phyloP scores from a whole-genome alignment of 2,329 filamentous ascomycete genomes.

The Beauveria scarabaeidicola region DNA sequence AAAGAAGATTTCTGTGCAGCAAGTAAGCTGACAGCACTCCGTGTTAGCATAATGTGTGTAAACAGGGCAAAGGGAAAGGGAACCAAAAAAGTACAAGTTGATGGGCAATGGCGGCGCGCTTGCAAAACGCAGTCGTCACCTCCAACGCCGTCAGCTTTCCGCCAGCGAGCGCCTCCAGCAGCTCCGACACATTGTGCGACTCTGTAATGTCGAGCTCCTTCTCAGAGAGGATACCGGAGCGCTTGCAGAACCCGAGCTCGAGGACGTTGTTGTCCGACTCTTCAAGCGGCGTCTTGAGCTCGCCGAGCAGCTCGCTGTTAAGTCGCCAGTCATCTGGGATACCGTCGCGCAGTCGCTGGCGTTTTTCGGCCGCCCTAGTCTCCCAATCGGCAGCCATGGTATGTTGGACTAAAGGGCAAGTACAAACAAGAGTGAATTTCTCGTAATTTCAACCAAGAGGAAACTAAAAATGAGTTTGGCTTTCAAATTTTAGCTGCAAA shows the following conservation, averaged over 20 bases:
- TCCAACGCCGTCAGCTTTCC: slow-evolving; percentile 24
- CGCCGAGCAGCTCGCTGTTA: not conserved
- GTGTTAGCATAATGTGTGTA: not conserved
- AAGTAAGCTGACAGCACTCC: slow-evolving; percentile 18
- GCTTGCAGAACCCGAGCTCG: slow-evolving; percentile 12
- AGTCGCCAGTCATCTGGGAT: slow-evolving; percentile 14
- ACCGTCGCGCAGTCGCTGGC: not conserved
- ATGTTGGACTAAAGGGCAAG: too few species aligned
- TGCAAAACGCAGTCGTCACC: slow-evolving; percentile 27
- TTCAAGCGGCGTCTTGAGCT: slow-evolving; percentile 8
- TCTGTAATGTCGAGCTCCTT: slow-evolving; percentile 37
- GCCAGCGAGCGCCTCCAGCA: slow-evolving; percentile 27
- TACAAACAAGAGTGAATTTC: too few species aligned
- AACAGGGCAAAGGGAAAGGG: not conserved
- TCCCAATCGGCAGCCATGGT: slow-evolving; percentile 3
- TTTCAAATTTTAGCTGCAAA: too few species aligned
- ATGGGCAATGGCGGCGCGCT: slow-evolving; percentile 21
- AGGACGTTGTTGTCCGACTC: slow-evolving; percentile 13
- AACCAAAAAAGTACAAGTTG: slow-evolving; percentile 18
- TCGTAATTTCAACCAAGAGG: too few species aligned
- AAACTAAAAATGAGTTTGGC: too few species aligned
- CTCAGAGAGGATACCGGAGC: slow-evolving; percentile 29
- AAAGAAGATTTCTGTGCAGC: slow-evolving; percentile 39
- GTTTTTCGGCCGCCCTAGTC: slow-evolving; percentile 6
- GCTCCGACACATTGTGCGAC: slow-evolving; percentile 26